phyloP scores from a whole-genome alignment of 495 filamentous ascomycete species.

The Tuber brumale region DNA sequence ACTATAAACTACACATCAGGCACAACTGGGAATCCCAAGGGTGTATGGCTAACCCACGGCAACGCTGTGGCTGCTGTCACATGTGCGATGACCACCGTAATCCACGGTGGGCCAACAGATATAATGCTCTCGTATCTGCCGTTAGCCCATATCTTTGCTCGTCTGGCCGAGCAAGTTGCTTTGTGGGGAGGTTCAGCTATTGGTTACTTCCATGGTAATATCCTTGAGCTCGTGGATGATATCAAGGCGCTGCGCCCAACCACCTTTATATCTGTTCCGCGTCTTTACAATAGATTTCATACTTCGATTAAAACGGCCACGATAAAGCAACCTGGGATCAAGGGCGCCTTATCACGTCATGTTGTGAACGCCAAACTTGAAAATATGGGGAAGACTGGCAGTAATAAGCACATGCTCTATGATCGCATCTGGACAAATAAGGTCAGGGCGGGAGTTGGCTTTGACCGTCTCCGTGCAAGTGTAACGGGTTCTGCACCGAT shows the following conservation, averaged over 20 bases:
- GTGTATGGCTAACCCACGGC: slow-evolving; percentile 76
- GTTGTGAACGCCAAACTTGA: slow-evolving; percentile 74
- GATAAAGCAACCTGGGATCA: slow-evolving; percentile 69
- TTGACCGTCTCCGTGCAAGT: slow-evolving; percentile 67
- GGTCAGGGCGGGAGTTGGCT: slow-evolving; percentile 69
- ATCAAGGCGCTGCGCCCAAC: slow-evolving; percentile 80
- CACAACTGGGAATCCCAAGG: slow-evolving; percentile 91
- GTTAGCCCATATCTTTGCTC: slow-evolving; percentile 88
- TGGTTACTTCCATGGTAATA: slow-evolving; percentile 93
- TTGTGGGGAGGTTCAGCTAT: slow-evolving; percentile 68
- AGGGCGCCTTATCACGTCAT: slow-evolving; percentile 72
- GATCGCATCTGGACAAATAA: slow-evolving; percentile 92
- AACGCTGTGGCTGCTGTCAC: slow-evolving; percentile 70
- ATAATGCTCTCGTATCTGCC: slow-evolving; percentile 80
- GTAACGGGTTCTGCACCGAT: slow-evolving; percentile 86
- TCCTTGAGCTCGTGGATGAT: slow-evolving; percentile 80
- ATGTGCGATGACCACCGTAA: slow-evolving; percentile 49
- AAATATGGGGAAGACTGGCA: slow-evolving; percentile 65
- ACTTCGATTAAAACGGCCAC: slow-evolving; percentile 71
- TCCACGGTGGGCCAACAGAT: slow-evolving; percentile 51
- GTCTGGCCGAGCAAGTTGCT: slow-evolving; percentile 68
- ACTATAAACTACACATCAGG: slow-evolving; percentile 98
- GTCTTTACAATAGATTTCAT: slow-evolving; percentile 88
- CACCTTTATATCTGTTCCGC: slow-evolving; percentile 78
- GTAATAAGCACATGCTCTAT: slow-evolving; percentile 77